Evolutionary conservation across 2,329 filamentous ascomycete species (phyloP).

Genomic region (Aureobasidium sp.): DNA sequence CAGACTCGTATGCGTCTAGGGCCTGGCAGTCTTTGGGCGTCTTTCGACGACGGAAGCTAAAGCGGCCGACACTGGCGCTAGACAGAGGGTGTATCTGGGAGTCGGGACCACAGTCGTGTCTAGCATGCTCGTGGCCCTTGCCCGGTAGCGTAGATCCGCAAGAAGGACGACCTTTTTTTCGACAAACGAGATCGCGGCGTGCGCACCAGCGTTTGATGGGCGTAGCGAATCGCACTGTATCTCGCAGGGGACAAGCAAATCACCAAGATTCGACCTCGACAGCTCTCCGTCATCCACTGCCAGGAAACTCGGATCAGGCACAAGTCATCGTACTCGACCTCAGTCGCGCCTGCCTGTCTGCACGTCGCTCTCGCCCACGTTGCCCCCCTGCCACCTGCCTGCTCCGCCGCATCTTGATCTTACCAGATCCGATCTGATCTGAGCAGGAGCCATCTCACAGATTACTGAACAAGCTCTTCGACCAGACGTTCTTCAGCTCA

Average conservation of each 20-base stretch:
- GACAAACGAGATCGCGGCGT: conserved; percentile 8
- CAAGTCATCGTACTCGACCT: neutral
- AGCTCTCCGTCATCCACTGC: neutral
- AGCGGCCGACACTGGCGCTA: conserved; percentile 2
- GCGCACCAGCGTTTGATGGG: conserved; percentile 13
- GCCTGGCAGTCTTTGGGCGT: neutral
- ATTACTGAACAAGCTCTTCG: neutral
- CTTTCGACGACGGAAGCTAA: conserved; percentile 1
- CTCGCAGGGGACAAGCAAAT: conserved; percentile 10
- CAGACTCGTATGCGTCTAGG: neutral
- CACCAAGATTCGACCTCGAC: conserved; percentile 8
- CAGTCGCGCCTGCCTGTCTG: neutral
- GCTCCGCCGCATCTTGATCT: neutral
- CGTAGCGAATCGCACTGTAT: conserved; percentile 12
- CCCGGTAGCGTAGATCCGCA: conserved; percentile 8
- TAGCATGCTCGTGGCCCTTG: conserved; percentile 6
- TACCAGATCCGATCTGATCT: conserved; percentile 8
- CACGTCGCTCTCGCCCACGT: conserved; percentile 5
- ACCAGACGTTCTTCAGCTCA: neutral
- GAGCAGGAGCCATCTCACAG: conserved; percentile 4
- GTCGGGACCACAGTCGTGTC: conserved; percentile 5
- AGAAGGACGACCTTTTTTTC: conserved; percentile 6
- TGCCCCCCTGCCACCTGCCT: neutral
- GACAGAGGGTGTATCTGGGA: conserved; percentile 9
- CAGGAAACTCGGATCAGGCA: neutral